These are phyloP conservation scores for Sonneratia caseolaris DNA, from an alignment of 345 rosid genomes.

Conservation along the genomic window DNA sequence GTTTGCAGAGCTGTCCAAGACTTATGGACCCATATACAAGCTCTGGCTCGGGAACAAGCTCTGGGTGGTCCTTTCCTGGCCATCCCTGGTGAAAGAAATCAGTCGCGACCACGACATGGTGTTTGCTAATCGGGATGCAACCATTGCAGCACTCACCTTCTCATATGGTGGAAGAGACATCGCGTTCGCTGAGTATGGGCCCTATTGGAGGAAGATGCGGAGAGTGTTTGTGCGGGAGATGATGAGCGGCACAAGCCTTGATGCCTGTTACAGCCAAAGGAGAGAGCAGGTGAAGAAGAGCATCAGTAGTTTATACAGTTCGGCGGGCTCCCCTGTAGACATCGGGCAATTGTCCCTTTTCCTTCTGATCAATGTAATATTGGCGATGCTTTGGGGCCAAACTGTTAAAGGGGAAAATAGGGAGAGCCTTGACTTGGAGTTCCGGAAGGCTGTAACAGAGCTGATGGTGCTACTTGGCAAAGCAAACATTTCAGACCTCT, in stretches of 20 bases:
- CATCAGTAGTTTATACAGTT: constrained; percentile 9
- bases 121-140: constrained; percentile 27
- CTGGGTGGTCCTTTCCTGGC: constrained; percentile 24
- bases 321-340: constrained; percentile 14
- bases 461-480: constrained; percentile 17
- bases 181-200: constrained; percentile 15
- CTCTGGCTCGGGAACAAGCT: constrained; percentile 25
- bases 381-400: constrained; percentile 32
- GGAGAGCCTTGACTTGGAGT: constrained; percentile 2
- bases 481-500: constrained; percentile 39
- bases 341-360: constrained; percentile 19
- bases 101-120: constrained; percentile 25
- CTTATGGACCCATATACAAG: constrained; percentile 32
- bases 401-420: constrained; percentile 14
- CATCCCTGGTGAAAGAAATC: constrained; percentile 23
- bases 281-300: constrained; percentile 15
- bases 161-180: constrained; percentile 26
- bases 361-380: constrained; percentile 7
- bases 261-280: constrained; percentile 21
- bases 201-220: constrained; percentile 22
- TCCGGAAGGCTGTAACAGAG: constrained; percentile 13
- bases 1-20: constrained; percentile 18
- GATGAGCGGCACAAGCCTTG: constrained; percentile 23
- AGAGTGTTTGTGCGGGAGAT: constrained; percentile 23
- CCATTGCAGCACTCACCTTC: constrained; percentile 2